phyloP scores from a whole-genome alignment of 108 stramenopile genomes.

The Nitzschia sp. region DNA sequence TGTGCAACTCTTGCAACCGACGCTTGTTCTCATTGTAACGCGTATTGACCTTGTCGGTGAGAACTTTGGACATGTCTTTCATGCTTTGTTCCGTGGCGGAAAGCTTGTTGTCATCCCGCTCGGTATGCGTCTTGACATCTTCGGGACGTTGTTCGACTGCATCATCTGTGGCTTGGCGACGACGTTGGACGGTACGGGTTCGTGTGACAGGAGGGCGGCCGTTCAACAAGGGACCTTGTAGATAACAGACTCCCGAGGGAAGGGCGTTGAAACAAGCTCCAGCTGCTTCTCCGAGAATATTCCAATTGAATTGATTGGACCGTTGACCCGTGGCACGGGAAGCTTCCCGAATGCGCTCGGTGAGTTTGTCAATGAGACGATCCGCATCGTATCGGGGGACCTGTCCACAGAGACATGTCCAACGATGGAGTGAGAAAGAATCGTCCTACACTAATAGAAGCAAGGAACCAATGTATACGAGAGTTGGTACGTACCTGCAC shows the following conservation, averaged over 20 bases:
- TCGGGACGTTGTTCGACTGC: conserved; percentile 66
- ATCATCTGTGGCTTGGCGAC: conserved; percentile 43
- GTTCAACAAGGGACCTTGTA: conserved; percentile 61
- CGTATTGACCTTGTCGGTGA: conserved; percentile 33
- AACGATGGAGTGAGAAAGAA: no score
- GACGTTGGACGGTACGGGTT: conserved; percentile 52
- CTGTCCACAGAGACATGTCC: no score
- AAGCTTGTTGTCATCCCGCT: conserved; percentile 63
- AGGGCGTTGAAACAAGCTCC: conserved; percentile 80
- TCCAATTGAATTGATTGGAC: conserved; percentile 65
- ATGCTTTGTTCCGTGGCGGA: conserved; percentile 69
- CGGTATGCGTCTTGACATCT: conserved; percentile 42
- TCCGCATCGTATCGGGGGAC: conserved; percentile 82
- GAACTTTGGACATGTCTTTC: conserved; percentile 38
- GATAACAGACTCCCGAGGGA: conserved; percentile 62
- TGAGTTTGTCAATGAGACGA: conserved; percentile 49
- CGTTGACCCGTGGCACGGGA: conserved; percentile 17
- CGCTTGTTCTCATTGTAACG: conserved; percentile 17
- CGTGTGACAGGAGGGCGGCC: conserved; percentile 40
- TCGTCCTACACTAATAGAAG: no score
- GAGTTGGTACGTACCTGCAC: conserved; percentile 68
- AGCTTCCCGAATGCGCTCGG: conserved; percentile 45
- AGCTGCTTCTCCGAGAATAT: conserved; percentile 54
- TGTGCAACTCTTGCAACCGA: conserved; percentile 22
- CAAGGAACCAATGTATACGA: no score